phyloP scores from a whole-genome alignment of 116 monocot genomes.

The Dioscorea cayenensis region DNA sequence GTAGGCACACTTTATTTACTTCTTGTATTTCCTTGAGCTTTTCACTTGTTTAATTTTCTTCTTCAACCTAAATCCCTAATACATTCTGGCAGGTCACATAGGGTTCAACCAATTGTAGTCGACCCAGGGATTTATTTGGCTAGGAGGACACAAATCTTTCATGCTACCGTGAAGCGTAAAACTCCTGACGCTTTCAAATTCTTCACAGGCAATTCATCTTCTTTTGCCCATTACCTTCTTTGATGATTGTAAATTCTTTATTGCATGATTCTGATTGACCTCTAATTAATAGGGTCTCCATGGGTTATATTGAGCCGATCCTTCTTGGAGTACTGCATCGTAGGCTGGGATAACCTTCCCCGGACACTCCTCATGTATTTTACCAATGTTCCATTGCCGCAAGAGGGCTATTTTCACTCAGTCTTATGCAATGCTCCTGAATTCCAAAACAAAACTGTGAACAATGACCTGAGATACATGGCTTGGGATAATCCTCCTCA shows the following conservation, averaged over 20 bases:
- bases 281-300: slow-evolving; percentile 65
- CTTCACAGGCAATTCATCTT: slow-evolving; percentile 61
- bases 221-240: background rate
- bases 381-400: slow-evolving; percentile 68
- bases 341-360: slow-evolving; percentile 95
- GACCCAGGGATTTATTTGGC: slow-evolving; percentile 91
- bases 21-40: background rate
- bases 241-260: background rate
- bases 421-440: slow-evolving; percentile 81
- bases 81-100: slow-evolving; percentile 52
- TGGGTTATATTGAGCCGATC: slow-evolving; percentile 82
- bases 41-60: background rate
- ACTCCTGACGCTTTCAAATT: slow-evolving; percentile 93
- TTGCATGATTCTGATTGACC: background rate
- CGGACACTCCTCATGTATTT: slow-evolving; percentile 86
- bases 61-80: background rate
- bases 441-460: slow-evolving; percentile 80
- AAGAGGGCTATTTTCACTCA: slow-evolving; percentile 95
- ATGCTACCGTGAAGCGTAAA: slow-evolving; percentile 62
- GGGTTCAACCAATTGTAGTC: slow-evolving; percentile 88
- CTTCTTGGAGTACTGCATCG: slow-evolving; percentile 76
- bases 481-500: slow-evolving; percentile 77
- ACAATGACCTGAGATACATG: slow-evolving; percentile 69
- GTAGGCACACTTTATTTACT: slow-evolving; percentile 20
- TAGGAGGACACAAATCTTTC: slow-evolving; percentile 61